Conservation (phyloP, 2,329 filamentous ascomycete genomes). For the Ophiocordyceps robertsii region DNA sequence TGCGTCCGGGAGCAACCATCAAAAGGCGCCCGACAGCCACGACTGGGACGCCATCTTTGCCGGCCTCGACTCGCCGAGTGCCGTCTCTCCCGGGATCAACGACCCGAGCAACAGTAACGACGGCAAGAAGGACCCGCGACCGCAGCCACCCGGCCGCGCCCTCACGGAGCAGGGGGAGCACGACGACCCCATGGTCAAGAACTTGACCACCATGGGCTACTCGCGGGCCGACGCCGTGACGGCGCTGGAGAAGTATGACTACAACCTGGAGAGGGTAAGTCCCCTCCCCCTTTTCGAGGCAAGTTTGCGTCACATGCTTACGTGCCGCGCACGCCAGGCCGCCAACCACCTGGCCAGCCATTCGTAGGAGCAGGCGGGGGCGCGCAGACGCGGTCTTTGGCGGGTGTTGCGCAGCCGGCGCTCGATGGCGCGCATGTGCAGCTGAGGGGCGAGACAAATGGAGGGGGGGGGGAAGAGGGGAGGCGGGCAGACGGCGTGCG, state of each 20-base stretch:
- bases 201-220: constrained; percentile 84
- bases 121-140: constrained; percentile 11
- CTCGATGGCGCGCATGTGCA: neutral
- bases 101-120: constrained; percentile 1
- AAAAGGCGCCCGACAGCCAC: constrained; percentile 38
- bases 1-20: constrained; percentile 24
- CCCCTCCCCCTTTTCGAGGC: neutral
- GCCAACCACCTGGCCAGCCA: constrained; percentile 43
- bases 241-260: constrained; percentile 88
- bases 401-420: neutral
- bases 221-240: constrained; percentile 56
- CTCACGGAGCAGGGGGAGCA: constrained; percentile 63
- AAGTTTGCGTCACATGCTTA: constrained; percentile 5
- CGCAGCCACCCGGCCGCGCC: constrained; percentile 41
- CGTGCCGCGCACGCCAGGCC: constrained; percentile 19
- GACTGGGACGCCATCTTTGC: constrained; percentile 97
- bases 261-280: constrained; percentile 85
- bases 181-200: constrained; percentile 84
- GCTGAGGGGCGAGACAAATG: no score
- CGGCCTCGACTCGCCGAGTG: constrained; percentile 48
- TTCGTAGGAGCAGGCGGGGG: constrained; percentile 20
- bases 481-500: no score
- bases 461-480: no score
- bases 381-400: neutral
- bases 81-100: constrained; percentile 10